A percentile compares a stretch with the other conserved stretches of the same genome.
These are phyloP conservation scores for Marvania coccoides DNA, from an alignment of 139 green algal genomes.

Conservation along the genomic window DNA sequence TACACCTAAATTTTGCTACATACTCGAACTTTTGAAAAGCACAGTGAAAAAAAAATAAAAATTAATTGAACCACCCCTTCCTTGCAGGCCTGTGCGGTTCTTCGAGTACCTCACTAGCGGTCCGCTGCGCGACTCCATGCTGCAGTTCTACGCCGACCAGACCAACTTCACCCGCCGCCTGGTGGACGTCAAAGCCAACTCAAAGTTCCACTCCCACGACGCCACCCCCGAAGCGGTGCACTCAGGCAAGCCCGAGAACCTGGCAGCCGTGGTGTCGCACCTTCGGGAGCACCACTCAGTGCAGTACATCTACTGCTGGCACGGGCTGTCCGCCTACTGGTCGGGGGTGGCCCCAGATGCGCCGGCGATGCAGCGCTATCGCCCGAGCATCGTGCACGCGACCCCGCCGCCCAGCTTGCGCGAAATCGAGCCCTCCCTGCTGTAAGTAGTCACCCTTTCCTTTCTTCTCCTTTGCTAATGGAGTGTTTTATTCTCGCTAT, in stretches of 20 bases:
- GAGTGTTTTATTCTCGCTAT: no score
- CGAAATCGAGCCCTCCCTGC: constrained; percentile 77
- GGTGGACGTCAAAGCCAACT: constrained; percentile 68
- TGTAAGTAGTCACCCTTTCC: no score
- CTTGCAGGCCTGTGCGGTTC: constrained; percentile 25
- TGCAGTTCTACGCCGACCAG: constrained; percentile 70
- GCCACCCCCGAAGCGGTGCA: constrained; percentile 32
- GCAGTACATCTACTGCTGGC: constrained; percentile 89
- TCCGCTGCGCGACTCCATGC: constrained; percentile 52
- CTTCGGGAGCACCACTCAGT: constrained; percentile 50
- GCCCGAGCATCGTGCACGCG: constrained; percentile 14
- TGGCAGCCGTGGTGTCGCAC: constrained; percentile 56
- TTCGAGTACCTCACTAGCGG: constrained; percentile 49
- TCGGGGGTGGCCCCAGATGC: constrained; percentile 63
- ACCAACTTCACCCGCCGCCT: constrained; percentile 87
- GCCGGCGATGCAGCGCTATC: constrained; percentile 24
- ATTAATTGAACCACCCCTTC: background rate
- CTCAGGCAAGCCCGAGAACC: constrained; percentile 34
- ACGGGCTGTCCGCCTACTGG: constrained; percentile 93
- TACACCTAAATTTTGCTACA: no score
- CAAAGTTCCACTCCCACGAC: constrained; percentile 67
- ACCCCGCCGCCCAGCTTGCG: constrained; percentile 33
- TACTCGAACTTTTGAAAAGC: no score
- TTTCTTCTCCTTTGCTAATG: no score
- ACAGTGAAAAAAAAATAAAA: no score